These are phyloP conservation scores for Cyberlindnera americana DNA, from an alignment of 805 yeast species.

Conservation along the genomic window DNA sequence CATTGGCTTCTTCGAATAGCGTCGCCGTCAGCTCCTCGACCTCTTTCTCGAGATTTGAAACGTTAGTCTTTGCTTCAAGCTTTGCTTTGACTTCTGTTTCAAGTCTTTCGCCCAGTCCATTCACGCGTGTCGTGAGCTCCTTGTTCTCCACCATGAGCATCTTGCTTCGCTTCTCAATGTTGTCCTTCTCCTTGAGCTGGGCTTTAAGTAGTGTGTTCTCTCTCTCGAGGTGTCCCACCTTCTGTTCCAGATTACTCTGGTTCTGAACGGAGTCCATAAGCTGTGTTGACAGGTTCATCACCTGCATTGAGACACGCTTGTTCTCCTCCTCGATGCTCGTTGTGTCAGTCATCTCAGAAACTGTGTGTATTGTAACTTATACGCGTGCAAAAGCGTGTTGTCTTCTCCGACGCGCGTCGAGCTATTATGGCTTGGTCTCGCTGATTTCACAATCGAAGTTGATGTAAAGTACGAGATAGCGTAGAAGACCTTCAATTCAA, in stretches of 20 bases:
- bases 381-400: too few species aligned
- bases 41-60: constrained; percentile 59
- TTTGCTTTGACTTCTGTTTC: constrained; percentile 34
- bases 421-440: too few species aligned
- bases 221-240: constrained; percentile 38
- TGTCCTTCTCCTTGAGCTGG: constrained; percentile 20
- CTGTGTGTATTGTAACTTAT: too few species aligned
- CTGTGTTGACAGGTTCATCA: constrained; percentile 54
- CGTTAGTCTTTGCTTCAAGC: constrained; percentile 54
- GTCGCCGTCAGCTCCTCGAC: constrained; percentile 78
- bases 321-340: constrained; percentile 30
- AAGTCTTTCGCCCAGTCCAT: constrained; percentile 31
- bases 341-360: neutral
- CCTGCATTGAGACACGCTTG: constrained; percentile 49
- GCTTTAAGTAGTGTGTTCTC: constrained; percentile 30
- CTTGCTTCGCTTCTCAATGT: constrained; percentile 21
- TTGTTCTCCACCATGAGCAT: constrained; percentile 31
- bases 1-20: constrained; percentile 78
- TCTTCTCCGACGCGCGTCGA: too few species aligned
- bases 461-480: too few species aligned
- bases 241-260: constrained; percentile 53
- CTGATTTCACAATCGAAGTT: too few species aligned
- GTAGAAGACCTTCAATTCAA: too few species aligned
- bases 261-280: constrained; percentile 57
- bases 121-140: constrained; percentile 32